Conservation (phyloP, 2,329 filamentous ascomycete species). For the Monilinia laxa region DNA sequence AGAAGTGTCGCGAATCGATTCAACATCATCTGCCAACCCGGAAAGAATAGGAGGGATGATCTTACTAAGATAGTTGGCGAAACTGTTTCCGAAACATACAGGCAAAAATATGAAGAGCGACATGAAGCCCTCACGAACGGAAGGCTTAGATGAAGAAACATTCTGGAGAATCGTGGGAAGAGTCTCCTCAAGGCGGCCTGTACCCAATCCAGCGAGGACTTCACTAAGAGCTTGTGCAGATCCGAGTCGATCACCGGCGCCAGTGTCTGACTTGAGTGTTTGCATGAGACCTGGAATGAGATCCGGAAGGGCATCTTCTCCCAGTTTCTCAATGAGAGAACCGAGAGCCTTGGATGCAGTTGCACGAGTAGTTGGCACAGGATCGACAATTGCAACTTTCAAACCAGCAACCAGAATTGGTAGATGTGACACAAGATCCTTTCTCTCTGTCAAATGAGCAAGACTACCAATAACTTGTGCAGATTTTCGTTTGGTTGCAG, state of each 20-base stretch:
- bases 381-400: slow-evolving; percentile 86
- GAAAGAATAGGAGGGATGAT: slow-evolving; percentile 95
- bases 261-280: slow-evolving; percentile 94
- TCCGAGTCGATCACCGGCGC: slow-evolving; percentile 91
- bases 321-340: slow-evolving; percentile 95
- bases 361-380: slow-evolving; percentile 91
- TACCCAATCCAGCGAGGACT: slow-evolving; percentile 92
- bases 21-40: slow-evolving; percentile 91
- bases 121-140: slow-evolving; percentile 98
- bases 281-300: slow-evolving; percentile 97
- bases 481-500: slow-evolving; percentile 92
- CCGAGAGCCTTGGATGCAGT: slow-evolving; percentile 95
- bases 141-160: slow-evolving; percentile 83
- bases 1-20: slow-evolving; percentile 95
- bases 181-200: slow-evolving; percentile 88
- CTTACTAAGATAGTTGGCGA: slow-evolving; percentile 89
- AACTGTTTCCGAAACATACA: slow-evolving; percentile 98
- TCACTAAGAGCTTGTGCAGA: slow-evolving; percentile 96
- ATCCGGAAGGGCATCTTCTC: slow-evolving; percentile 93
- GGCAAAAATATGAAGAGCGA: slow-evolving; percentile 98
- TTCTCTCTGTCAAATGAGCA: slow-evolving; percentile 93
- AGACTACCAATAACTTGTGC: slow-evolving; percentile 97
- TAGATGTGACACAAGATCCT: slow-evolving; percentile 86
- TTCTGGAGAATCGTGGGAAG: slow-evolving; percentile 95
- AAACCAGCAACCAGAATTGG: slow-evolving; percentile 90